These are phyloP conservation scores for Limonium bicolor DNA, from an alignment of 148 eudicot species.

Conservation along the genomic window DNA sequence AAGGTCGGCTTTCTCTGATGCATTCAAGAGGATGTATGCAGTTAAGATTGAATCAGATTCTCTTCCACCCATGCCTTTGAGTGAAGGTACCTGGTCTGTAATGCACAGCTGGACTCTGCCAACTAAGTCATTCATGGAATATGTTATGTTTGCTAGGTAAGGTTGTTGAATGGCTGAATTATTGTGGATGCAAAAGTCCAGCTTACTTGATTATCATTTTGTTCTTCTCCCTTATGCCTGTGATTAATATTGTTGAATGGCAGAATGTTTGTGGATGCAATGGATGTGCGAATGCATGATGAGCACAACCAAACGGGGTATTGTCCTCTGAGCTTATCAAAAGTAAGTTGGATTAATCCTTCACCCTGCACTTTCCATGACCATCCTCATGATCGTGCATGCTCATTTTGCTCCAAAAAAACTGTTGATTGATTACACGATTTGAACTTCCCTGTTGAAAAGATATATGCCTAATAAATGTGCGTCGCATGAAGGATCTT, in stretches of 20 bases:
- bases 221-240: not conserved
- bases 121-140: conserved; percentile 77
- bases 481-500: too few species aligned
- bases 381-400: not conserved
- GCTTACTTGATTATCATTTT: not conserved
- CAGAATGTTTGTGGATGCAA: conserved; percentile 85
- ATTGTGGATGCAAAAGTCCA: not conserved
- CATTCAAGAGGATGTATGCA: conserved; percentile 66
- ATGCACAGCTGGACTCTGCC: conserved; percentile 92
- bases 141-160: conserved; percentile 87
- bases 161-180: not conserved
- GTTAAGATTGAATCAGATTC: conserved; percentile 24
- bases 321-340: conserved; percentile 59
- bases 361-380: not conserved
- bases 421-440: too few species aligned
- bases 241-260: conserved; percentile 4
- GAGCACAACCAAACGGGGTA: conserved; percentile 51
- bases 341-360: conserved; percentile 27
- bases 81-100: conserved; percentile 79
- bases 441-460: too few species aligned
- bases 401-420: too few species aligned
- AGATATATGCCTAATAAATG: too few species aligned
- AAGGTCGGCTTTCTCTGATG: conserved; percentile 73
- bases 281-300: conserved; percentile 57
- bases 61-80: conserved; percentile 76